These are phyloP conservation scores for Rhododendron henanense DNA, from an alignment of 148 eudicot species.

Conservation along the genomic window DNA sequence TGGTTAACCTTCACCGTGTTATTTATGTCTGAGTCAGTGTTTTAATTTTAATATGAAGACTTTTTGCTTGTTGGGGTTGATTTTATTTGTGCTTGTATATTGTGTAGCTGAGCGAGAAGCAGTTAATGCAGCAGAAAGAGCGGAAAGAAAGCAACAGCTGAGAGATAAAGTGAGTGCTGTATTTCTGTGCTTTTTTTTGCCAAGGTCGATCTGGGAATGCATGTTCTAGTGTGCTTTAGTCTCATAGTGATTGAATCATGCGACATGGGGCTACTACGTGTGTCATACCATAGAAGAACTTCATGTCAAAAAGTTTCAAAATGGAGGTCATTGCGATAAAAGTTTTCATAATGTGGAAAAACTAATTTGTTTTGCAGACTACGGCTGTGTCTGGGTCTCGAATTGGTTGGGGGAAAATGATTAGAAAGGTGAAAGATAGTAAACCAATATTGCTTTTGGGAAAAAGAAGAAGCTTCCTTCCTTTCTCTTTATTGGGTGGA, in stretches of 20 bases:
- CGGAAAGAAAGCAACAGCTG: conserved; percentile 10
- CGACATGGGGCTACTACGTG: not conserved
- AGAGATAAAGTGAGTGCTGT: conserved; percentile 9
- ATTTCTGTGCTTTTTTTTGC: not conserved
- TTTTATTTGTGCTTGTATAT: conserved; percentile 14
- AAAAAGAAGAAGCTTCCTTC: not conserved
- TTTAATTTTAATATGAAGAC: not conserved
- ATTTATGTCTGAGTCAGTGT: not conserved
- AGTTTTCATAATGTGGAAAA: not conserved
- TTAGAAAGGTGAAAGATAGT: not conserved
- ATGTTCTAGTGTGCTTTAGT: not conserved
- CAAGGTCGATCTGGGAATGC: not conserved
- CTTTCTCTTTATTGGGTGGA: not conserved
- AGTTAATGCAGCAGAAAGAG: conserved; percentile 32
- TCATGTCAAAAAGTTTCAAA: not conserved
- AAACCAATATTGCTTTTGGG: not conserved
- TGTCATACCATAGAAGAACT: not conserved
- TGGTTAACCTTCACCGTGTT: not conserved
- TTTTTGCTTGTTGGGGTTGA: not conserved
- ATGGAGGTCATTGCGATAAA: not conserved
- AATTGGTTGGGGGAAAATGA: not conserved
- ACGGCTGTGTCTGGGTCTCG: not conserved
- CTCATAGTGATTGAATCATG: not conserved
- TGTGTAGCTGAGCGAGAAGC: conserved; percentile 75
- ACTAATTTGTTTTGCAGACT: not conserved